These are phyloP conservation scores for Passalora sequoiae DNA, from an alignment of 2,329 filamentous ascomycete species.

Conservation along the genomic window DNA sequence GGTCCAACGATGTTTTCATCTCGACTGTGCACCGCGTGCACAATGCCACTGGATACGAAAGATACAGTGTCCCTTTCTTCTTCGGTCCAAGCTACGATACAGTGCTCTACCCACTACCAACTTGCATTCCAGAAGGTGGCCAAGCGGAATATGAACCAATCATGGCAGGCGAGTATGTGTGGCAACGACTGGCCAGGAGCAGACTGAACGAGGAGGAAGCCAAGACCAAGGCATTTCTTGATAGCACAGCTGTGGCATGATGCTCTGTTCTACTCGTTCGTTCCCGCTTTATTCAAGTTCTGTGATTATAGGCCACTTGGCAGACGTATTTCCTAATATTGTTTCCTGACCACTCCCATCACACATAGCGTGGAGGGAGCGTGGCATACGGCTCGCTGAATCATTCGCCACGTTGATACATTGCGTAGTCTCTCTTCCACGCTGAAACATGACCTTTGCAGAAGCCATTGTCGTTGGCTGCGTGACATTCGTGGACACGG, in stretches of 20 bases:
- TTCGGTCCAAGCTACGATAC: slow-evolving; percentile 40
- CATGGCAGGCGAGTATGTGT: slow-evolving; percentile 25
- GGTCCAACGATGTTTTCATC: slow-evolving; percentile 44
- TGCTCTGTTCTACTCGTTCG: background rate
- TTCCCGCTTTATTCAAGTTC: no score
- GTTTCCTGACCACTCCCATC: no score
- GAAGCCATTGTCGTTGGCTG: no score
- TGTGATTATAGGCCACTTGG: no score
- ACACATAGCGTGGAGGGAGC: no score
- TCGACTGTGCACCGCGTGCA: slow-evolving; percentile 45
- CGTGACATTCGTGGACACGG: no score
- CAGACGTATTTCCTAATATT: no score
- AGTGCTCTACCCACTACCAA: slow-evolving; percentile 17
- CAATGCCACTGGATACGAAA: slow-evolving; percentile 37
- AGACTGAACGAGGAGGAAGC: slow-evolving; percentile 19
- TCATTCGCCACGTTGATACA: no score
- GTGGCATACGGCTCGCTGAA: no score
- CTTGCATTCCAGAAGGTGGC: slow-evolving; percentile 15
- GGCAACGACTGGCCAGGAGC: slow-evolving; percentile 18
- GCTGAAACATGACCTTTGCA: no score
- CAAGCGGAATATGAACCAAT: slow-evolving; percentile 21
- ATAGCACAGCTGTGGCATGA: background rate
- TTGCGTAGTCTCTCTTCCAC: no score
- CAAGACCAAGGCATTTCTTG: slow-evolving; percentile 8
- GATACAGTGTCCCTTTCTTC: slow-evolving; percentile 48